Evolutionary conservation across 2,329 filamentous ascomycete genomes (phyloP).

Genomic region (Aspergillus fischeri): DNA sequence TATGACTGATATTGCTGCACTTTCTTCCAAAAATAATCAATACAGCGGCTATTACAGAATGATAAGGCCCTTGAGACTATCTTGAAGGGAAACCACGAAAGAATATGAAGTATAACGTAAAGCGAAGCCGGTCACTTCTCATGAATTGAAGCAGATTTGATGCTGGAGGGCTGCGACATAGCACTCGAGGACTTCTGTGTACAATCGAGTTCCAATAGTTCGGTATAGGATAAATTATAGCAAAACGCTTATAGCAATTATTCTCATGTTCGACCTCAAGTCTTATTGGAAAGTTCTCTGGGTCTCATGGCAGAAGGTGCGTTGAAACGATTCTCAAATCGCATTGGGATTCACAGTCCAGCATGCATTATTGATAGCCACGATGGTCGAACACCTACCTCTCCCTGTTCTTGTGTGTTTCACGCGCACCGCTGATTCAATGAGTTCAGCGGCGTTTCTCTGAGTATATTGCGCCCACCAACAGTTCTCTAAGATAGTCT

Average conservation of each 20-base stretch:
- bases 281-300: too few species aligned
- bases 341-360: not conserved
- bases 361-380: not conserved
- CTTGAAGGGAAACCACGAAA: not conserved
- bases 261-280: too few species aligned
- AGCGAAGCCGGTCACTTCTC: not conserved
- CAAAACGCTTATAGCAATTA: too few species aligned
- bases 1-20: not conserved
- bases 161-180: too few species aligned
- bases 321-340: too few species aligned
- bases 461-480: not conserved
- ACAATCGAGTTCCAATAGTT: too few species aligned
- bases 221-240: too few species aligned
- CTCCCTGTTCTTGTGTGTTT: not conserved
- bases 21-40: not conserved
- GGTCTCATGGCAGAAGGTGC: too few species aligned
- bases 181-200: too few species aligned
- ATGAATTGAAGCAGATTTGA: not conserved
- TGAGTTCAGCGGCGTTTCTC: not conserved
- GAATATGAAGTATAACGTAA: not conserved
- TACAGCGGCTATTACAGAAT: not conserved
- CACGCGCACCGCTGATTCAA: not conserved
- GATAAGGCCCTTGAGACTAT: too few species aligned
- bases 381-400: not conserved
- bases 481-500: not conserved